Conservation (phyloP, 1,284 basidiomycete genomes). For the Trichosporon ovoides region DNA sequence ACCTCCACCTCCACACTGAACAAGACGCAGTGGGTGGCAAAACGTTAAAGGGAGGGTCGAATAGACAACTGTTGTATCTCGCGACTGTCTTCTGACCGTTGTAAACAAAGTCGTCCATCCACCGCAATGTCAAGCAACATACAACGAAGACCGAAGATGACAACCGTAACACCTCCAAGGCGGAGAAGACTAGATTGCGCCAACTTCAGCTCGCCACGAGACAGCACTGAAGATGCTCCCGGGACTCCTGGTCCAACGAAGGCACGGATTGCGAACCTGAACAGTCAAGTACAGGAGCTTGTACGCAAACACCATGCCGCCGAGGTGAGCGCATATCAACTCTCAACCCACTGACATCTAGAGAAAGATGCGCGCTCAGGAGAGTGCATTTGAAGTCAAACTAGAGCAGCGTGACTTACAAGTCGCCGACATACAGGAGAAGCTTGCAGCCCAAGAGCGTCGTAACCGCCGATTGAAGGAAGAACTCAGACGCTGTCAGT, state of each 20-base stretch:
- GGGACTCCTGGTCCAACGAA: conserved; percentile 36
- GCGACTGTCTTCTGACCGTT: not conserved
- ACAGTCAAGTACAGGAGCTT: conserved; percentile 34
- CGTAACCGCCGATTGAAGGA: conserved; percentile 6
- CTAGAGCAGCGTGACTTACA: not conserved
- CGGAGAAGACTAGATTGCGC: not conserved
- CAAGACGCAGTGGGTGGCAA: not conserved
- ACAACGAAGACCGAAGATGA: not conserved
- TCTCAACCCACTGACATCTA: not conserved
- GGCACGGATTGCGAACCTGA: conserved; percentile 32
- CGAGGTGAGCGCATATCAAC: conserved; percentile 22
- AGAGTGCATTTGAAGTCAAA: not conserved
- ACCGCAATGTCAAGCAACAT: not conserved
- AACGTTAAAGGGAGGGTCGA: not conserved
- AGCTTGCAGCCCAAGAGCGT: not conserved
- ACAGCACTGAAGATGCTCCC: conserved; percentile 10
- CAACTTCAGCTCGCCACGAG: not conserved
- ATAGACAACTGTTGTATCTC: not conserved
- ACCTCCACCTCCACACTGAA: not conserved
- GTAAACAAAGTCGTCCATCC: not conserved
- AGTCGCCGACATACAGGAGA: not conserved
- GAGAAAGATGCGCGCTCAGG: conserved; percentile 24
- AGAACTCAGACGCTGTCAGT: conserved; percentile 24
- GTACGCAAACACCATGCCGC: conserved; percentile 32
- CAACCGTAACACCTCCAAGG: not conserved